Percentiles rank a stretch among this genome's conserved stretches.
phyloP scores from a whole-genome alignment of 2,329 filamentous ascomycete species.

The Trichothecium sympodiale region DNA sequence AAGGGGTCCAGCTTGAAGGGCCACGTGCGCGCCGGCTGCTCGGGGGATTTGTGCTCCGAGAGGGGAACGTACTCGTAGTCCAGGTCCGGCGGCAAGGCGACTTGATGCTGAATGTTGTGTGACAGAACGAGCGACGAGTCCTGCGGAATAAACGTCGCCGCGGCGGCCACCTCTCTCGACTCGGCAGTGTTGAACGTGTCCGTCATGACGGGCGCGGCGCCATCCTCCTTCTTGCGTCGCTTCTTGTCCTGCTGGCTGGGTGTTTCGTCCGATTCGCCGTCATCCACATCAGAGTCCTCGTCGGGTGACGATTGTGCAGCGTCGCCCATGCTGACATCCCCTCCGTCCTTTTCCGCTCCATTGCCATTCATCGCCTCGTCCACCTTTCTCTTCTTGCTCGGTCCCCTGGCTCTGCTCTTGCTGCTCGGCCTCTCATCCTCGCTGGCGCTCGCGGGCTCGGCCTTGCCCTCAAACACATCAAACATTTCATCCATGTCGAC shows the following conservation, averaged over 20 bases:
- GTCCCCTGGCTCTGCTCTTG: conserved; percentile 42
- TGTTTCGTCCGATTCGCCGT: conserved; percentile 25
- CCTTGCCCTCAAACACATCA: conserved; percentile 65
- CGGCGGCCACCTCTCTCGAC: conserved; percentile 77
- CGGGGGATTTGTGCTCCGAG: conserved; percentile 83
- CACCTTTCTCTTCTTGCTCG: conserved; percentile 76
- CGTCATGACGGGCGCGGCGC: conserved; percentile 66
- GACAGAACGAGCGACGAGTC: conserved; percentile 72
- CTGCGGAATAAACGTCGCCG: conserved; percentile 54
- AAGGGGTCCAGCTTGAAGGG: conserved; percentile 93
- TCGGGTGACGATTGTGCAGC: conserved; percentile 28
- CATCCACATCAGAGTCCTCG: conserved; percentile 16
- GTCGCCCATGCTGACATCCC: conserved; percentile 27
- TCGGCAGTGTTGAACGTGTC: conserved; percentile 93
- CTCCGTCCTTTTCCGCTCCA: conserved; percentile 7
- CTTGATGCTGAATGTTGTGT: conserved; percentile 98
- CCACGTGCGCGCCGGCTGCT: conserved; percentile 72
- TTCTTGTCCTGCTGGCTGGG: conserved; percentile 49
- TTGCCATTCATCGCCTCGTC: conserved; percentile 62
- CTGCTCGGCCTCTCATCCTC: conserved; percentile 27
- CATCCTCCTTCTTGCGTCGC: conserved; percentile 51
- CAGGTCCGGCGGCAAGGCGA: conserved; percentile 84
- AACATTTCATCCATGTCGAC: conserved; percentile 66
- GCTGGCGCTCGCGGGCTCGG: conserved; percentile 25
- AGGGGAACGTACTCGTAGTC: conserved; percentile 95